Evolutionary conservation across 2,329 filamentous ascomycete genomes (phyloP), one percentile per base, ranked within the genome.

Genomic region (Botryotinia convoluta): DNA sequence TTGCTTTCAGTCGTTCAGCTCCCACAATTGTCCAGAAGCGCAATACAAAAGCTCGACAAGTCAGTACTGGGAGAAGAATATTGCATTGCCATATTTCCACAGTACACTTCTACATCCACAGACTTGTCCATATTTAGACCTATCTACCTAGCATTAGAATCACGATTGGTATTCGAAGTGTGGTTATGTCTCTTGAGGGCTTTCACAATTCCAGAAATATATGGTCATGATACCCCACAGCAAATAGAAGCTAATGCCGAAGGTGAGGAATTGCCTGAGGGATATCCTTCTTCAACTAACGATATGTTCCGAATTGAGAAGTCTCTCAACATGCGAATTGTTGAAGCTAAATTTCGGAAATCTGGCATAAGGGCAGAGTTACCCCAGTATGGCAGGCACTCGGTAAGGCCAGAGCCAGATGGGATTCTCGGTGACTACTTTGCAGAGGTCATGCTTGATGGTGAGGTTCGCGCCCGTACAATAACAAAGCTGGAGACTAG

Each of bases 21-120:
- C 8, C 93, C 94, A 20, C 93, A 97, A 79, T 86, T 99, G 12
- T 96, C 94, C 29, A 89, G 96, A 71, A 96, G 92, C 81, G 94
- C 95, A 14, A 91, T 99, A 70, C 96, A 99, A 81, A 90, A 95
- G 78, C 86, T 99, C 69, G 94, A 98, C 82, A 90, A 90, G 70
- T 97, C 95, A 8, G 95, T 99, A 14, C 83, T 99, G 60, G 94
- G 97, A 76, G 93, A 96, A 81, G 94, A 98, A 74, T 96, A 93
- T 80, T 98, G 95, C 84, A 93, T 99, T 76, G 95, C 93, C 70
- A 95, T 99, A 64, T 98, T 98, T 80, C 95, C 96, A 26, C 95
- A 95, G 75, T 98, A 99, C 82, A 91, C 93, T 0, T 87, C 92
- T 16, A 90, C 89, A 32, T 88, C 93, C 1, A 92, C 89, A 4